Percentiles rank a stretch among this genome's conserved stretches.
These are phyloP conservation scores for Penicillium ucsense DNA, from an alignment of 495 filamentous ascomycete genomes.

Conservation along the genomic window DNA sequence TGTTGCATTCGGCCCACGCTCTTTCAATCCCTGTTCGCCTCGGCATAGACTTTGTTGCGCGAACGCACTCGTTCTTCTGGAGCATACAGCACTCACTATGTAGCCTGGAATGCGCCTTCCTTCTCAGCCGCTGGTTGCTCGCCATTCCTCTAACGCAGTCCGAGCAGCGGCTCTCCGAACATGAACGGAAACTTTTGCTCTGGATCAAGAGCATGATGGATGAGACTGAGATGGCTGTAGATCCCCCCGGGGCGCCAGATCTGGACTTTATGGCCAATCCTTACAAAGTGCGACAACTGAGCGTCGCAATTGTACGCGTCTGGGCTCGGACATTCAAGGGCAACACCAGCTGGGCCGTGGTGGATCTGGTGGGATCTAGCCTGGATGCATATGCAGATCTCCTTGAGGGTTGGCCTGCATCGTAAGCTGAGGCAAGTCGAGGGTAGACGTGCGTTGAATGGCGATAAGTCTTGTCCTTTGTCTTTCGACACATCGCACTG, in stretches of 20 bases:
- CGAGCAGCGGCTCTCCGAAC: constrained; percentile 36
- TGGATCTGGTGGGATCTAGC: constrained; percentile 40
- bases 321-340: constrained; percentile 45
- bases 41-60: constrained; percentile 43
- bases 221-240: constrained; percentile 64
- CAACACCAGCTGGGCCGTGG: constrained; percentile 46
- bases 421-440: not conserved
- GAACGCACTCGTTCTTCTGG: constrained; percentile 46
- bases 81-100: constrained; percentile 47
- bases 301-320: constrained; percentile 42
- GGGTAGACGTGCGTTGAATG: not conserved
- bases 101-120: constrained; percentile 44
- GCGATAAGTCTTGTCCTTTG: no score
- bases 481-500: no score
- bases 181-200: constrained; percentile 55
- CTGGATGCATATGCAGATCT: constrained; percentile 37
- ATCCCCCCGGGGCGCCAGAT: constrained; percentile 33
- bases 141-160: constrained; percentile 36
- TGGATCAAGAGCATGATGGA: constrained; percentile 67
- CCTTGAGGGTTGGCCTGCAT: constrained; percentile 18
- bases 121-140: constrained; percentile 45
- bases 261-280: constrained; percentile 36
- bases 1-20: constrained; percentile 44
- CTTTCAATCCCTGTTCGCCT: constrained; percentile 45
- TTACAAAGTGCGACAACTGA: constrained; percentile 38